phyloP scores from a whole-genome alignment of 139 green algal genomes.

The Tetratostichococcus sp. region DNA sequence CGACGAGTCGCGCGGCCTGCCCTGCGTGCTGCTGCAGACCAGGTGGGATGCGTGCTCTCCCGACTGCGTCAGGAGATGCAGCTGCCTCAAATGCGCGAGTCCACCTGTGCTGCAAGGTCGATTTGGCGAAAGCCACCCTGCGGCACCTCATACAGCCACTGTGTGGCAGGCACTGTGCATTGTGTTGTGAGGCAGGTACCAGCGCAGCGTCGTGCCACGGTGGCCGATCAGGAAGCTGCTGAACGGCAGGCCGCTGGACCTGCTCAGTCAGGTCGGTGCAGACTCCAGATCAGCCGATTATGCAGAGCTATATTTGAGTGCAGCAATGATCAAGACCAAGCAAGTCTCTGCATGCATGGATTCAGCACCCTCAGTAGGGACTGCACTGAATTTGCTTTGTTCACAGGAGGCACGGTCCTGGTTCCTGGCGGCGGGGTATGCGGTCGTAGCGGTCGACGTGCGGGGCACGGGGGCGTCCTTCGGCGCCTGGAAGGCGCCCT shows the following conservation, averaged over 20 bases:
- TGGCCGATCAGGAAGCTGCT: conserved; percentile 14
- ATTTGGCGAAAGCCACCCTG: too few relatives aligned
- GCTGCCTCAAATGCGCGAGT: too few relatives aligned
- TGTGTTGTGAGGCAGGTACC: too few relatives aligned
- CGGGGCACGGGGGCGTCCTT: conserved; percentile 23
- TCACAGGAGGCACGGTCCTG: background rate
- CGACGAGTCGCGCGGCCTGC: background rate
- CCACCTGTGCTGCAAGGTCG: too few relatives aligned
- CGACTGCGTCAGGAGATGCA: too few relatives aligned
- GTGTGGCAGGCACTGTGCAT: too few relatives aligned
- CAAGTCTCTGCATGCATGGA: too few relatives aligned
- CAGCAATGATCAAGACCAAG: conserved; percentile 7
- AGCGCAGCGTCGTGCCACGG: conserved; percentile 1
- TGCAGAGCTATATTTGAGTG: too few relatives aligned
- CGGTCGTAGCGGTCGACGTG: conserved; percentile 17
- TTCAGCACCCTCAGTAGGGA: too few relatives aligned
- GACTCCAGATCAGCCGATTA: too few relatives aligned
- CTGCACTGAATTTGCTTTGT: too few relatives aligned
- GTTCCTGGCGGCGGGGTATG: conserved; percentile 16
- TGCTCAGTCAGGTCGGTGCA: conserved; percentile 9
- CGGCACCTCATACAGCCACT: background rate
- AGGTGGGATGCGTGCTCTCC: background rate
- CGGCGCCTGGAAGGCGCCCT: conserved; percentile 15
- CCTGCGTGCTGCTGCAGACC: conserved; percentile 12
- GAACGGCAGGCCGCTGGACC: conserved; percentile 12